Evolutionary conservation across 2,329 filamentous ascomycete species (phyloP).

Genomic region (Colletotrichum musae): DNA sequence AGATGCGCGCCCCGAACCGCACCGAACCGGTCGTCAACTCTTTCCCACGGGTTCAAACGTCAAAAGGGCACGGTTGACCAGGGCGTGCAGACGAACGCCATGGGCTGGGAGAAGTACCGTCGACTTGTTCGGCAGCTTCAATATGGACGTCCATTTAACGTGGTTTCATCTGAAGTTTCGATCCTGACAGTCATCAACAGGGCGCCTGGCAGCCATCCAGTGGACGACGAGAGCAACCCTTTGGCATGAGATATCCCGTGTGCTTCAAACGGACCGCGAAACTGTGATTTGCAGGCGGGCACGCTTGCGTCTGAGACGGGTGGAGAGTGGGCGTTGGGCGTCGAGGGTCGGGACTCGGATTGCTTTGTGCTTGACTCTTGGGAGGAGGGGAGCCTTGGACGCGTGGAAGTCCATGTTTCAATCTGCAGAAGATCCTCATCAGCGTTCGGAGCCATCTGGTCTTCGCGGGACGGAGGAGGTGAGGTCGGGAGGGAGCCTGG

Average conservation of each 20-base stretch:
- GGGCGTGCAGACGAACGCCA: conserved; percentile 20
- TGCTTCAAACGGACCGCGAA: conserved; percentile 34
- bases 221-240: conserved; percentile 1
- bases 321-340: conserved; percentile 26
- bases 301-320: conserved; percentile 36
- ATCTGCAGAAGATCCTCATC: conserved; percentile 31
- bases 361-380: not conserved
- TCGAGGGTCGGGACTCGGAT: not conserved
- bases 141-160: conserved; percentile 26
- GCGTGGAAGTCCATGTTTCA: conserved; percentile 39
- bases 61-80: conserved; percentile 15
- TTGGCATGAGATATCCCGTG: conserved; percentile 29
- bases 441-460: conserved; percentile 3
- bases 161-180: conserved; percentile 36
- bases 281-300: conserved; percentile 30
- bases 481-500: conserved; percentile 30
- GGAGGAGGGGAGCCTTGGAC: conserved; percentile 11
- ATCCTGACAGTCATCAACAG: conserved; percentile 22
- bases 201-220: conserved; percentile 5
- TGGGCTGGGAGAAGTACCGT: conserved; percentile 21
- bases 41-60: not conserved
- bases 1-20: conserved; percentile 18
- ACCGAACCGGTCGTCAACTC: conserved; percentile 6
- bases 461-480: conserved; percentile 23
- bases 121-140: conserved; percentile 16